A percentile compares a stretch with the other conserved stretches of the same genome.
phyloP scores from a whole-genome alignment of 2,329 filamentous ascomycete genomes.

The Fusarium agapanthi region DNA sequence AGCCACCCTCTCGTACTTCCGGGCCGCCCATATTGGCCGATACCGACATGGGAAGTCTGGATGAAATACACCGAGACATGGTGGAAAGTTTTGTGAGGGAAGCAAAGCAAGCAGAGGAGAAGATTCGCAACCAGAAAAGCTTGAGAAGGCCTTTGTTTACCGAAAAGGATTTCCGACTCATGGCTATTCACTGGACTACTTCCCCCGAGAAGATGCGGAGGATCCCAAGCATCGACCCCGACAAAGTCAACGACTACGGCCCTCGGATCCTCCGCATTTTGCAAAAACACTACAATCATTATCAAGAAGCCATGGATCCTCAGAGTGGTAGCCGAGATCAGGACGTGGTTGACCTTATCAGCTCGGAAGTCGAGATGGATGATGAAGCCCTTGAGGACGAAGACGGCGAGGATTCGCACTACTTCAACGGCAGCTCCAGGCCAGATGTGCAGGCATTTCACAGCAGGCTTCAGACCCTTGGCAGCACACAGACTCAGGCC shows the following conservation, averaged over 20 bases:
- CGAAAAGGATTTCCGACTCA: conserved; percentile 73
- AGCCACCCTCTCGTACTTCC: conserved; percentile 46
- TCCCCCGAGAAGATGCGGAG: conserved; percentile 67
- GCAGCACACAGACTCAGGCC: conserved; percentile 39
- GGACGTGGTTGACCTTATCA: conserved; percentile 65
- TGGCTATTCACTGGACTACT: conserved; percentile 75
- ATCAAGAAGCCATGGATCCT: conserved; percentile 60
- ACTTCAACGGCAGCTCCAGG: conserved; percentile 50
- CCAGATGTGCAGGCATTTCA: conserved; percentile 49
- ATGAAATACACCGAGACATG: conserved; percentile 68
- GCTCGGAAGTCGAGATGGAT: conserved; percentile 53
- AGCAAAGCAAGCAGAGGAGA: conserved; percentile 68
- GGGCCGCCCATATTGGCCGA: conserved; percentile 69
- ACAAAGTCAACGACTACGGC: conserved; percentile 71
- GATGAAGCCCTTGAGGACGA: conserved; percentile 50
- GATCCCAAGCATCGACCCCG: conserved; percentile 69
- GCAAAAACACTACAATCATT: conserved; percentile 55
- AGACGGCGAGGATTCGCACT: conserved; percentile 56
- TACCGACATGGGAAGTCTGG: conserved; percentile 61
- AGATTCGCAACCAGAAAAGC: conserved; percentile 66
- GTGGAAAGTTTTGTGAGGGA: conserved; percentile 71
- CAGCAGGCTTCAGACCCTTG: conserved; percentile 43
- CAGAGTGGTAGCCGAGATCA: conserved; percentile 34
- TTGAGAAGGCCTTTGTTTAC: conserved; percentile 71
- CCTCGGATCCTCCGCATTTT: conserved; percentile 68